Evolutionary conservation across 73 alveolate genomes (phyloP), one percentile per base, ranked within the genome.

Genomic region (Stentor coeruleus): DNA sequence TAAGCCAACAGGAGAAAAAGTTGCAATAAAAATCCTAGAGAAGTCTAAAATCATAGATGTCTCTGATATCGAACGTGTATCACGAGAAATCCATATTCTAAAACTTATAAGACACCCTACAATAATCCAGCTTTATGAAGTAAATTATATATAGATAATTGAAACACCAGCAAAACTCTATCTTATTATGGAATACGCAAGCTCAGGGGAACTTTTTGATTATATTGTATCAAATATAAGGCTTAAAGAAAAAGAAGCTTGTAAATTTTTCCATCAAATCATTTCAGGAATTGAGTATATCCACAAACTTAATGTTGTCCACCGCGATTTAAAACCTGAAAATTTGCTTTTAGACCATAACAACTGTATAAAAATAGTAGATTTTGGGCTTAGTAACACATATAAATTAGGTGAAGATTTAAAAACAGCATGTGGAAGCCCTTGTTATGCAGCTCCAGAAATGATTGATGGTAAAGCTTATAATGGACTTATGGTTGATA

Each of bases 271-370:
- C 77, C 86, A 89, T 66, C 94, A 95, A 84, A 85, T 95, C 38
- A 93, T 95, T 40, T 87, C 87, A 37, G 99, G 98, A 11, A 85
- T 95, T n/a, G 97, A 89, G 87, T 93, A 93, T 76, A 84, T 95
- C 31, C 97, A 95, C 74, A 85, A 88, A 39, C 59, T 93, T 55
- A 86, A 88, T 55, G 84, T 96, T 3, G 98, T 94, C 76, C 96
- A 92, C 77, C 77, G 99, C 39, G 99, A 96, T 86, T 86, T 96
- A 74, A 96, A 96, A 59, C 99, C 99, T 11, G 99, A 96, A 90
- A 96, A 96, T 88, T 84, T 96, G 74, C 88, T 96, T 36, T 74
- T 95, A 75, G 96, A 91, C 33, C 91, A 89, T 26, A 86, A 85
- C 26, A 85, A 66, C 77, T 77, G 79, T 81, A 58, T 91, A 11